Conservation (phyloP, 2,329 filamentous ascomycete species). For the Aspergillus ibericus region DNA sequence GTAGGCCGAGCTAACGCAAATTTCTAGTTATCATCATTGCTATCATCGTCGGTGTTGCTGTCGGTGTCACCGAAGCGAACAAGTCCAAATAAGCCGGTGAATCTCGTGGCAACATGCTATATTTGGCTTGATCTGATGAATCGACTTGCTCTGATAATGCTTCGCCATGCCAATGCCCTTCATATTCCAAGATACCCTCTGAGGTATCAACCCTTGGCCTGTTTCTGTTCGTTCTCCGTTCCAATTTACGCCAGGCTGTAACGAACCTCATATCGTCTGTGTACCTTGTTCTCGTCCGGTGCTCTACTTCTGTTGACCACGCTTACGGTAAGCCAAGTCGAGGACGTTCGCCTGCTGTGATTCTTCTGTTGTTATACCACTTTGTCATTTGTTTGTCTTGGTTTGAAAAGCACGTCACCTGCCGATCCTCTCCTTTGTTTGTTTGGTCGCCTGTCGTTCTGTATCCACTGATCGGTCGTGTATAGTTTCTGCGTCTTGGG, state of each 20-base stretch:
- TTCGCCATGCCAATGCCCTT: conserved; percentile 5
- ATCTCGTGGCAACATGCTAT: neutral
- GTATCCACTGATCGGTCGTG: conserved; percentile 22
- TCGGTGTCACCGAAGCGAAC: conserved; percentile 45
- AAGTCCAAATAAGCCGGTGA: conserved; percentile 13
- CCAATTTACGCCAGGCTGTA: conserved; percentile 1
- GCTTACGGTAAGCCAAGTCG: conserved; percentile 15
- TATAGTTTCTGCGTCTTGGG: conserved; percentile 20
- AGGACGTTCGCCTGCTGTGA: conserved; percentile 24
- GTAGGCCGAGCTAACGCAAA: conserved; percentile 4
- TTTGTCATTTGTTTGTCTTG: conserved; percentile 10
- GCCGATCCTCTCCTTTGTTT: conserved; percentile 5
- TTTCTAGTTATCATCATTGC: conserved; percentile 54
- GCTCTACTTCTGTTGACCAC: conserved; percentile 9
- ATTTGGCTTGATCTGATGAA: conserved; percentile 4
- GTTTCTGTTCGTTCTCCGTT: neutral
- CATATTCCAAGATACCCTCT: neutral
- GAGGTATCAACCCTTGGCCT: neutral
- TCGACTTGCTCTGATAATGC: conserved; percentile 4
- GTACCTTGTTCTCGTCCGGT: conserved; percentile 1
- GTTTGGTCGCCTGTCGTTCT: conserved; percentile 10
- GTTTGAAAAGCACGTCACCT: conserved; percentile 19
- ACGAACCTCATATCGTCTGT: conserved; percentile 8
- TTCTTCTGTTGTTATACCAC: conserved; percentile 24
- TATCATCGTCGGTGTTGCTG: conserved; percentile 53